phyloP scores from a whole-genome alignment of 257 asterid species.

The Perilla frutescens region DNA sequence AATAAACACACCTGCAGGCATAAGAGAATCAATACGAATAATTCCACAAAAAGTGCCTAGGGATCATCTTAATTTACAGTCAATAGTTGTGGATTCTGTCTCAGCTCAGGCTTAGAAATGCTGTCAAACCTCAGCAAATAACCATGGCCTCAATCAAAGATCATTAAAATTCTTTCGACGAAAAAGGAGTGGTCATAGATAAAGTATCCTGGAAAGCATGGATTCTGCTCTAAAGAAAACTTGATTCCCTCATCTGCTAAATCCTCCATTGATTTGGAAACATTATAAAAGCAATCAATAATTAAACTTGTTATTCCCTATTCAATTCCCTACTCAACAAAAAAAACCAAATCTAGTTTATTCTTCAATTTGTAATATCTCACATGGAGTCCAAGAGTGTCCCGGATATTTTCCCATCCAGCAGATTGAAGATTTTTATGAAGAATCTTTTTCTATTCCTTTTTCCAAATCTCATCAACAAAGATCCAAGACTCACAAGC shows the following conservation, averaged over 20 bases:
- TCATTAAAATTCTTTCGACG: not conserved
- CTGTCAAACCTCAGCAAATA: not conserved
- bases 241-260: slow-evolving; percentile 7
- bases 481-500: not conserved
- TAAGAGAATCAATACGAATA: no score
- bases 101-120: not conserved
- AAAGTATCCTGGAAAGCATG: slow-evolving; percentile 11
- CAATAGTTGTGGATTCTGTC: not conserved
- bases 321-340: not conserved
- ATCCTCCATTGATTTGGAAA: not conserved
- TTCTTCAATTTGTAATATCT: not conserved
- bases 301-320: not conserved
- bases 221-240: slow-evolving; percentile 11
- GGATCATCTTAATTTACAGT: slow-evolving; percentile 1
- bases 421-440: not conserved
- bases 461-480: slow-evolving; percentile 8
- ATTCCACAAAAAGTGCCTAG: not conserved
- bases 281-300: not conserved
- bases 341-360: no score
- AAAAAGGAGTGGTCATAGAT: no score
- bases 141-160: not conserved
- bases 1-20: not conserved
- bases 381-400: not conserved
- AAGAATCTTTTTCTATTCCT: not conserved
- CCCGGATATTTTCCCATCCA: slow-evolving; percentile 3